Evolutionary conservation across 768 basidiomycete genomes (phyloP).

Genomic region (Solioccasus polychromus): DNA sequence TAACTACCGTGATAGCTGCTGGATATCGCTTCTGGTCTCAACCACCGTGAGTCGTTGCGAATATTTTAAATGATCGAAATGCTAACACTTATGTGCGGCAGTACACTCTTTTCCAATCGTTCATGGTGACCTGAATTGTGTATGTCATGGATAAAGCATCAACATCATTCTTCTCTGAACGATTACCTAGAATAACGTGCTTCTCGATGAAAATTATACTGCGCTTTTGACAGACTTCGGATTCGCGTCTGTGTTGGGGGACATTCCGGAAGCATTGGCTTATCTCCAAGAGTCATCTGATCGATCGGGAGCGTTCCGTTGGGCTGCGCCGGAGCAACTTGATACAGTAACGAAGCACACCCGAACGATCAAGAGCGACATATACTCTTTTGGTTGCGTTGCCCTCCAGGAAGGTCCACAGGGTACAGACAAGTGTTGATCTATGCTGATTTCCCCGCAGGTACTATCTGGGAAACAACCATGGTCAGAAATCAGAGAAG

Average conservation of each 20-base stretch:
- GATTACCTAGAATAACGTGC: neutral
- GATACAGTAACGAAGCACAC: slow-evolving; percentile 3
- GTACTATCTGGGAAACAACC: slow-evolving; percentile 10
- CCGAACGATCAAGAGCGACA: slow-evolving; percentile 6
- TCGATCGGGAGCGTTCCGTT: neutral
- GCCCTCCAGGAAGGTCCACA: slow-evolving; percentile 20
- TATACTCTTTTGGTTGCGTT: slow-evolving; percentile 31
- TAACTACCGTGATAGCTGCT: neutral
- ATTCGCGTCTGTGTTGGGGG: neutral
- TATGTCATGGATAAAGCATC: neutral
- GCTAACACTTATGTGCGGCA: neutral
- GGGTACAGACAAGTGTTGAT: slow-evolving; percentile 8
- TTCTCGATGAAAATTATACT: neutral
- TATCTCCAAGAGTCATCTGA: neutral
- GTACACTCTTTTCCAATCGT: slow-evolving; percentile 1
- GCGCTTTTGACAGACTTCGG: neutral
- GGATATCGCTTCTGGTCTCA: neutral
- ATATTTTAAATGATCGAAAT: neutral
- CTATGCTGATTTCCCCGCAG: neutral
- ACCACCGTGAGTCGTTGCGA: neutral
- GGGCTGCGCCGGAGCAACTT: neutral
- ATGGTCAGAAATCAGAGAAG: slow-evolving; percentile 7
- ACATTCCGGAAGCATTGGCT: neutral
- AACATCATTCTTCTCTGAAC: neutral
- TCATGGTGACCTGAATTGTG: neutral